These are phyloP conservation scores for Fusarium sp. DNA, from an alignment of 2,329 filamentous ascomycete genomes.

Conservation along the genomic window DNA sequence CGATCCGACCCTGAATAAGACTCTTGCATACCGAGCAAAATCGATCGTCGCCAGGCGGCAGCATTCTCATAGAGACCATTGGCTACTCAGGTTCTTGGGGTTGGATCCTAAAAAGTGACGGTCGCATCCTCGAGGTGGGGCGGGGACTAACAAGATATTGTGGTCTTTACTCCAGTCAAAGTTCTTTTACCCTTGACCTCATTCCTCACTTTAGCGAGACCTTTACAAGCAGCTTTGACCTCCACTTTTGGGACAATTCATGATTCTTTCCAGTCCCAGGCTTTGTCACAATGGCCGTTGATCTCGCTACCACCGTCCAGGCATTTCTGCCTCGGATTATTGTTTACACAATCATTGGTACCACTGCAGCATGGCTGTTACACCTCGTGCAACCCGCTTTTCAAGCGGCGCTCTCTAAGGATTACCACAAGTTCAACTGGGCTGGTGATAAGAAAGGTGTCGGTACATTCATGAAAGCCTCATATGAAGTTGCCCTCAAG, in stretches of 20 bases:
- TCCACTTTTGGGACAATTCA: background rate
- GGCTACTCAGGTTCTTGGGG: background rate
- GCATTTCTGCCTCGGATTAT: slow-evolving; percentile 5
- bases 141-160: background rate
- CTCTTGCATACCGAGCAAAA: background rate
- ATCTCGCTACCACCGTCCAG: background rate
- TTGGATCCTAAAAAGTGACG: background rate
- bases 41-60: slow-evolving; percentile 2
- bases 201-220: background rate
- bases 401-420: slow-evolving; percentile 5
- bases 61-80: background rate
- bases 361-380: slow-evolving; percentile 10
- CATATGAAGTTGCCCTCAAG: slow-evolving; percentile 13
- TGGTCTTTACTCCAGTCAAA: background rate
- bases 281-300: background rate
- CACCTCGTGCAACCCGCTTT: slow-evolving; percentile 17
- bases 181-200: background rate
- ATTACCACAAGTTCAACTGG: slow-evolving; percentile 17
- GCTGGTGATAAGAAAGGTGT: slow-evolving; percentile 18
- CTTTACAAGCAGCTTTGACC: background rate
- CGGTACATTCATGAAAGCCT: slow-evolving; percentile 8
- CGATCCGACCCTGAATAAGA: background rate
- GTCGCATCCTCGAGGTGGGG: background rate
- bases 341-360: slow-evolving; percentile 8
- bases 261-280: background rate